phyloP scores from a whole-genome alignment of 352 stramenopile species.

The Phytophthora brassicae region DNA sequence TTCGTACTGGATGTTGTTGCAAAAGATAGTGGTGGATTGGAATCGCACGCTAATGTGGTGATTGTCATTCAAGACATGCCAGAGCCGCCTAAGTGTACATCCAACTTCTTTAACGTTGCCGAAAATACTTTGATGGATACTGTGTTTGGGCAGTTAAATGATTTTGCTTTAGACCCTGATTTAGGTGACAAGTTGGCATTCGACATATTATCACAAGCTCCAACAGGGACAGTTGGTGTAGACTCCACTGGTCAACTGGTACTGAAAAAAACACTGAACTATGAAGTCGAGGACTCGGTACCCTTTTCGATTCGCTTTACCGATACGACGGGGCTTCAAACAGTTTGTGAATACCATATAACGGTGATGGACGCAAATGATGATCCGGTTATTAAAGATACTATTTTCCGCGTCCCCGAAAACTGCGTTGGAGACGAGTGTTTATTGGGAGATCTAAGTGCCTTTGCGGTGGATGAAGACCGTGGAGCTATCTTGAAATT shows the following conservation, averaged over 20 bases:
- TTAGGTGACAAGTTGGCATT: conserved; percentile 14
- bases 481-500: conserved; percentile 36
- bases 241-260: conserved; percentile 24
- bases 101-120: conserved; percentile 23
- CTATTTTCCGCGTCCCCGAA: conserved; percentile 52
- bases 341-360: conserved; percentile 47
- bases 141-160: conserved; percentile 10
- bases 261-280: conserved; percentile 36
- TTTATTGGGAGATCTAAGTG: conserved; percentile 39
- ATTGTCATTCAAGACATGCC: conserved; percentile 43
- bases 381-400: conserved; percentile 33
- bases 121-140: conserved; percentile 27
- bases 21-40: conserved; percentile 42
- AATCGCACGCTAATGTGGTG: conserved; percentile 23
- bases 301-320: conserved; percentile 46
- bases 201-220: conserved; percentile 11
- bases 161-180: conserved; percentile 16
- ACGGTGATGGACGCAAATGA: conserved; percentile 51
- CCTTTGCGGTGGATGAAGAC: conserved; percentile 54
- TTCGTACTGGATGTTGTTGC: conserved; percentile 48
- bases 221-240: conserved; percentile 8
- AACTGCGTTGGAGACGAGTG: conserved; percentile 46
- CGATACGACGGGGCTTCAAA: conserved; percentile 38
- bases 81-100: conserved; percentile 41
- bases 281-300: conserved; percentile 40